Conservation (phyloP, 495 filamentous ascomycete species). For the Aspergillus heteromorphus region DNA sequence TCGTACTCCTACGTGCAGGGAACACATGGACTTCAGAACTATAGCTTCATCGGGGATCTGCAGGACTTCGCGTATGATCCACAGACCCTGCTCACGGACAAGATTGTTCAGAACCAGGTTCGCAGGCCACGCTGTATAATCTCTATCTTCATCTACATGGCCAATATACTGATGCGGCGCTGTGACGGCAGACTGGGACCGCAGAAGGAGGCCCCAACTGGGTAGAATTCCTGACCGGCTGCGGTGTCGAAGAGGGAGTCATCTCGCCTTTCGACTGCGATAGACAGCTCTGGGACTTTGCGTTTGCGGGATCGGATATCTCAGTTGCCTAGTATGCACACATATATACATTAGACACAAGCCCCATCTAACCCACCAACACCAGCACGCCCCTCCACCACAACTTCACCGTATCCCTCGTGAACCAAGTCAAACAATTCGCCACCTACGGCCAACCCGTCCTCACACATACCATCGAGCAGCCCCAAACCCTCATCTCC, state of each 20-base stretch:
- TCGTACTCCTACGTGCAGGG: conserved; percentile 53
- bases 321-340: conserved; percentile 29
- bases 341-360: neutral
- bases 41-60: conserved; percentile 44
- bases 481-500: conserved; percentile 29
- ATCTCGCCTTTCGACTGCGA: conserved; percentile 34
- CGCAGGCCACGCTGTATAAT: conserved; percentile 1
- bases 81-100: conserved; percentile 34
- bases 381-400: conserved; percentile 41
- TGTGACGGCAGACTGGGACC: conserved; percentile 23
- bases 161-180: neutral
- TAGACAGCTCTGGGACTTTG: conserved; percentile 51
- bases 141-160: no score
- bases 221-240: conserved; percentile 45
- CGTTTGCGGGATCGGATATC: conserved; percentile 50
- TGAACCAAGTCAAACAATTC: conserved; percentile 38
- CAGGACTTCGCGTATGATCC: conserved; percentile 34
- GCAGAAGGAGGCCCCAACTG: conserved; percentile 48
- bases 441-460: conserved; percentile 25
- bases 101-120: conserved; percentile 48
- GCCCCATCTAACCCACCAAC: neutral
- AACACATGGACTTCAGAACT: conserved; percentile 42
- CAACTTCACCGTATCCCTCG: conserved; percentile 41
- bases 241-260: conserved; percentile 31
- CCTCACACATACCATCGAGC: conserved; percentile 17